Evolutionary conservation across 2,329 filamentous ascomycete genomes (phyloP).

Genomic region (Blastomyces parvus): DNA sequence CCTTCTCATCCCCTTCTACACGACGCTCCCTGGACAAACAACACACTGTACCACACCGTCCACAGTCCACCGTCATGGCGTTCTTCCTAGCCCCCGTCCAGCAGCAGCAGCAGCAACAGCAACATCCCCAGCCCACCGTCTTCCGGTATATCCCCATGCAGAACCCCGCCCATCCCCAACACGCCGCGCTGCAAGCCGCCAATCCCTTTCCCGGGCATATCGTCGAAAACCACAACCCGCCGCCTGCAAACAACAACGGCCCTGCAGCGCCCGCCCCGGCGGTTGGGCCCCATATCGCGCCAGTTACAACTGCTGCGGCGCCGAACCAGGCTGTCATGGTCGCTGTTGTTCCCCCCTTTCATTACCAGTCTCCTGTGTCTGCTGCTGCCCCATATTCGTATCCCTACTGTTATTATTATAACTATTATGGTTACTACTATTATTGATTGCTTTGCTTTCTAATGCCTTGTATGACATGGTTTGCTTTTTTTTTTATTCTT

Average conservation of each 20-base stretch:
- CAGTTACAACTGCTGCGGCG: not conserved
- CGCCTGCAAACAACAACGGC: not conserved
- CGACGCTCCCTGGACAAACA: not conserved
- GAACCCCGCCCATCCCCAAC: not conserved
- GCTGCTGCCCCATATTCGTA: not conserved
- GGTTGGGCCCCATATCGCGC: not conserved
- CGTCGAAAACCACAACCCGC: not conserved
- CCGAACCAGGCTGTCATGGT: conserved; percentile 5
- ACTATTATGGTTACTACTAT: not conserved
- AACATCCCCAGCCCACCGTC: not conserved
- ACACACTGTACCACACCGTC: not conserved
- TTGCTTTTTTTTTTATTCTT: not conserved
- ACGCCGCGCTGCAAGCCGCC: not conserved
- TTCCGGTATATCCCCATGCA: not conserved
- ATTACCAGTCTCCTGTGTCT: not conserved
- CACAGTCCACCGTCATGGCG: not conserved
- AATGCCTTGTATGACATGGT: not conserved
- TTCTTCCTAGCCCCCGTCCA: not conserved
- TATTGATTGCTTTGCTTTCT: not conserved
- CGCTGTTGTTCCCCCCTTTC: not conserved
- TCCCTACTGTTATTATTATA: not conserved
- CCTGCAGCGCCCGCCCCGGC: too few species aligned
- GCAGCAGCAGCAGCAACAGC: not conserved
- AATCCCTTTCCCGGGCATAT: not conserved
- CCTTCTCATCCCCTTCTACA: not conserved